Evolutionary conservation across 805 yeast species (phyloP).

Genomic region (Wickerhamiella bombiphila): DNA sequence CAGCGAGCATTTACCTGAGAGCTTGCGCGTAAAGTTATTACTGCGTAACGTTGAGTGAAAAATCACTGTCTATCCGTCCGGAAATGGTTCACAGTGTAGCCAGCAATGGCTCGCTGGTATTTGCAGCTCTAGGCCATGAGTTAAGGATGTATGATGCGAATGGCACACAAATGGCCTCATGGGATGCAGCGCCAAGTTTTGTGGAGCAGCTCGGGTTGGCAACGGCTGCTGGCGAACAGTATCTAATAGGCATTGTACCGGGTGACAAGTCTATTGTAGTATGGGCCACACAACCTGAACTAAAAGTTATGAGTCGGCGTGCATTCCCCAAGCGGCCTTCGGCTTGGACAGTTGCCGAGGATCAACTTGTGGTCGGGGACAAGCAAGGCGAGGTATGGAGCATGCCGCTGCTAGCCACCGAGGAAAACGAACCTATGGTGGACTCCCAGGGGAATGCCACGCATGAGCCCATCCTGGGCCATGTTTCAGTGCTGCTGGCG

Average conservation of each 20-base stretch:
- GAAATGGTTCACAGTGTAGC: constrained; percentile 8
- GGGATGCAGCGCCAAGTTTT: constrained; percentile 20
- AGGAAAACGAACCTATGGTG: constrained; percentile 13
- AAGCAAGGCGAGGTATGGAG: constrained; percentile 89
- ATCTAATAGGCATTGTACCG: constrained; percentile 58
- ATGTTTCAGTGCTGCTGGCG: constrained; percentile 91
- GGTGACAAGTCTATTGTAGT: constrained; percentile 69
- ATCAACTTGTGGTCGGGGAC: constrained; percentile 58
- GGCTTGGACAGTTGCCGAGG: constrained; percentile 39
- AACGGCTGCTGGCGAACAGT: constrained; percentile 36
- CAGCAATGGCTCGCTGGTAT: no score
- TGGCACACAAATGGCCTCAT: background rate
- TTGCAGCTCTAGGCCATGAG: constrained; percentile 2
- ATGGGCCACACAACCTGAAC: constrained; percentile 29
- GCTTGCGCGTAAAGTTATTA: no score
- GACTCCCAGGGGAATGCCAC: constrained; percentile 20
- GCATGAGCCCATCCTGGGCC: constrained; percentile 71
- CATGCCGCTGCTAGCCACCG: constrained; percentile 29
- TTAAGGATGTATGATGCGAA: background rate
- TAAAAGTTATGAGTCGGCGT: constrained; percentile 50
- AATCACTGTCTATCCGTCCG: constrained; percentile 12
- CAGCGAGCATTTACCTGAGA: no score
- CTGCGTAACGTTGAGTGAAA: no score
- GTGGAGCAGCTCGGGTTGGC: constrained; percentile 49
- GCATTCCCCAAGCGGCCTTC: constrained; percentile 87